Percentiles rank a stretch among this genome's conserved stretches.
phyloP scores from a whole-genome alignment of 208 protist species.

The Crithidia bombi region DNA sequence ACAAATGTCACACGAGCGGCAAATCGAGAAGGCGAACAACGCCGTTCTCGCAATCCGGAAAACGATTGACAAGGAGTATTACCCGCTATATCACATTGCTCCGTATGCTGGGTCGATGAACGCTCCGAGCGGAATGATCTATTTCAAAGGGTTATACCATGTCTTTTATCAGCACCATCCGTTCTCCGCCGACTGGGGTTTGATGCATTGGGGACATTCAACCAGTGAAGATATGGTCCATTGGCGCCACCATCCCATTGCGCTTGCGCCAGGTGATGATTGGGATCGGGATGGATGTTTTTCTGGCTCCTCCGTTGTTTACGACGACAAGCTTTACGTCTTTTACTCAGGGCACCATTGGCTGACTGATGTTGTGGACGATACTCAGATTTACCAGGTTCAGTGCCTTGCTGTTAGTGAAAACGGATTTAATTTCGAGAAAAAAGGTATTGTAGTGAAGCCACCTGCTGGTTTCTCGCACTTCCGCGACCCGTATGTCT shows the following conservation, averaged over 20 bases:
- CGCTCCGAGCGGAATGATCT: constrained; percentile 51
- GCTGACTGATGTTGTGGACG: constrained; percentile 43
- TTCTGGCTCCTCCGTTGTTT: constrained; percentile 41
- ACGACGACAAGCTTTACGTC: constrained; percentile 65
- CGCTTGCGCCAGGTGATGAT: constrained; percentile 62
- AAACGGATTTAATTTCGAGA: constrained; percentile 69
- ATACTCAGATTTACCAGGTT: constrained; percentile 64
- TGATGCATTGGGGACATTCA: constrained; percentile 72
- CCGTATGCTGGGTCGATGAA: constrained; percentile 62
- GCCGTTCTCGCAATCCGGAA: constrained; percentile 49
- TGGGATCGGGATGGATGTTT: constrained; percentile 71
- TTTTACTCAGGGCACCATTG: constrained; percentile 76
- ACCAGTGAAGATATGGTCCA: constrained; percentile 69
- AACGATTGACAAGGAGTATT: constrained; percentile 45
- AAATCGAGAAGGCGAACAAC: constrained; percentile 46
- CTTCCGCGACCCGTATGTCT: constrained; percentile 59
- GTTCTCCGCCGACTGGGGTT: constrained; percentile 42
- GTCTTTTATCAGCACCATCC: constrained; percentile 73
- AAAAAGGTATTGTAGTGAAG: constrained; percentile 72
- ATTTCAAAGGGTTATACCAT: constrained; percentile 63
- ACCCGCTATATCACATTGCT: constrained; percentile 61
- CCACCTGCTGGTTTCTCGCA: constrained; percentile 62
- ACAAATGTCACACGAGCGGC: constrained; percentile 47
- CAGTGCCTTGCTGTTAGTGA: constrained; percentile 75
- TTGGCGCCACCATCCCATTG: constrained; percentile 64